phyloP scores from a whole-genome alignment of 257 asterid species.

The Scutellaria baicalensis region DNA sequence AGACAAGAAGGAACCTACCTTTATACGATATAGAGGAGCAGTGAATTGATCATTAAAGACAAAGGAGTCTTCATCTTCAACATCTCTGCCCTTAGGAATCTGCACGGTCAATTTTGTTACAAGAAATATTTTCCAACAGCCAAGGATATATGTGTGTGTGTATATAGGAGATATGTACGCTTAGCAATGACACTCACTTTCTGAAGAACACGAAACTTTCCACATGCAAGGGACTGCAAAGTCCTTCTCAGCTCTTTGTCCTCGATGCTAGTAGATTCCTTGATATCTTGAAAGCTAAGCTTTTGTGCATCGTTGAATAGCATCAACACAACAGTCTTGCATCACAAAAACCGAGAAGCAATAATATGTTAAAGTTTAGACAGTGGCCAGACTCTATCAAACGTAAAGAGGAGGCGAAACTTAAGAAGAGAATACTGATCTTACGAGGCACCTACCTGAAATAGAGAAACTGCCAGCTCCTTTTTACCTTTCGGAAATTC shows the following conservation, averaged over 20 bases:
- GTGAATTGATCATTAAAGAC: constrained; percentile 71
- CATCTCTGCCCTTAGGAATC: constrained; percentile 53
- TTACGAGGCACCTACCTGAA: constrained; percentile 59
- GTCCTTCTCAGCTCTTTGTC: constrained; percentile 92
- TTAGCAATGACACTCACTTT: constrained; percentile 48
- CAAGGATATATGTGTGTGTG: too few relatives aligned
- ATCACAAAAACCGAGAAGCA: constrained; percentile 10
- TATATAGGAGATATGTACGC: background rate
- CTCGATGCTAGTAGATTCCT: constrained; percentile 85
- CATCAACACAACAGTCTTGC: constrained; percentile 90
- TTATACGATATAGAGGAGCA: constrained; percentile 77
- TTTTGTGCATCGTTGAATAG: constrained; percentile 81
- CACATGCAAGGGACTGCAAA: constrained; percentile 96
- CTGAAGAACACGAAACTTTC: constrained; percentile 89
- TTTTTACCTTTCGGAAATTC: constrained; percentile 84
- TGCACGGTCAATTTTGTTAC: constrained; percentile 17
- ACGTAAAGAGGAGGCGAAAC: background rate
- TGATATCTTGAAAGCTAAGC: constrained; percentile 85
- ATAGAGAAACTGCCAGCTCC: constrained; percentile 97
- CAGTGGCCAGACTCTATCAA: background rate
- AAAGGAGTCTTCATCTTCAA: constrained; percentile 67
- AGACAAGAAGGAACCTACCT: constrained; percentile 31
- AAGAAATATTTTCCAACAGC: background rate
- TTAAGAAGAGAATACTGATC: background rate
- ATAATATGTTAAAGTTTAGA: background rate